Base-by-base conservation (phyloP, 169 alveolate genomes). In the Eimeria maxima region DNA sequence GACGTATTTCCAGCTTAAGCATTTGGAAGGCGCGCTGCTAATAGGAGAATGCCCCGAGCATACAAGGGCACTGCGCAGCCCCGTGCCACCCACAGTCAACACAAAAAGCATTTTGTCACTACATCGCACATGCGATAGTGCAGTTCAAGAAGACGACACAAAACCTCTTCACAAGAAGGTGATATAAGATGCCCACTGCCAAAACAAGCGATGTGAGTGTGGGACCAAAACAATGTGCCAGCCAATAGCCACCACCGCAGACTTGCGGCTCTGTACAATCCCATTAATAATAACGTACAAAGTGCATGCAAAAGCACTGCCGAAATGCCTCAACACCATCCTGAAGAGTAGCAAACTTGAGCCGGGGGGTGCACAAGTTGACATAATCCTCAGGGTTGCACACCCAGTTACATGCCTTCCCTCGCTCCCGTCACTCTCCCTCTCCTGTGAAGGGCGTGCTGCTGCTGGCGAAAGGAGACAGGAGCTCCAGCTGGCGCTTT, bases 361-460 rank as follows among this genome's bases (percentile, higher is more conserved):
- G 65, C 33, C 29, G 65, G 10, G 60, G 24, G 24, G 50, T 44
- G 18, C 90, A 55, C 14, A 55, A 47, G 73, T 60, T 8, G 50
- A 74, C 69, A 20, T 55, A 20, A 53, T 47, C 90, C 50, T 55
- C 42, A 53, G 50, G 71, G 90, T 22, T 50, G 73, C 71, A n/a
- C 11, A 27, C 50, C 53, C 29, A 29, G 22, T 81, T 81, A 86
- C 93, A 86, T 86, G 42, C 93, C 93, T 38, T 86, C 93, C 60
- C 93, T 29, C 10, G 93, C 81, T 22, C 93, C 93, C 24, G 93
- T 73, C 60, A 86, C 93, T 24, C 93, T 50, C 33, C 93, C 93
- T 60, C 93, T 33, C 53, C 93, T 33, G 18, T 33, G 93, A 20
- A 63, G 80, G 1, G 65, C 44, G 11, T 86, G 93, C 63, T 38